Evolutionary conservation across 352 stramenopile species (phyloP), one percentile per base, ranked within the genome.

Genomic region (Pythium aristosporum): DNA sequence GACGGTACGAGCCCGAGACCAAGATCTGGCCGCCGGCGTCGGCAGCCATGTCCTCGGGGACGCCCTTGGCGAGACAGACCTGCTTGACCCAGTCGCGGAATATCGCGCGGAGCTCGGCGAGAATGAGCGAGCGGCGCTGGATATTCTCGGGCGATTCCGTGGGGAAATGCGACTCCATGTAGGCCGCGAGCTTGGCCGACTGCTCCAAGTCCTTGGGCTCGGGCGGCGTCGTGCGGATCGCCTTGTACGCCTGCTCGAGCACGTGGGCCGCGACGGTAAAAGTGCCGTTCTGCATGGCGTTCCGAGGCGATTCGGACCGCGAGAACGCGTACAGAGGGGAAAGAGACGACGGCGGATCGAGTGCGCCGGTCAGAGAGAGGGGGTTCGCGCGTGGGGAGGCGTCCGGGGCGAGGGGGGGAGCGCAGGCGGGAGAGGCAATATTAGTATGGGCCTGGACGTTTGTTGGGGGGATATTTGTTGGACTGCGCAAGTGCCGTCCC

Each of bases 1-100:
- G 80, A 25, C 97, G 86, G 76, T 99, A 99, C 25, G 89, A 97
- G 2, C 90, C 90, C 5, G 90, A 97, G 36, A 97, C 87, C 43
- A 95, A 73, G 43, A 98, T 91, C 69, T 95, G 87, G 2, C 90
- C 91, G 41, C 89, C 88, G 0, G 86, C 85, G 41, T 97, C 87
- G 6, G 78, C 77, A 11, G 87, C 87, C 55, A 96, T 89, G 56
- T 96, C 87, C 60, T 96, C 87, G 0, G 87, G 86, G 5, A 96
- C 81, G 50, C 87, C 87, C 53, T 92, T 94, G 42, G 82, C 57
- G 51, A 96, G 71, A 52, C 87, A 96, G 15, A 96, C 69, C 30
- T 88, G 71, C 72, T 94, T 92, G 61, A 96, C 87, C 87, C 87
- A 96, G 52, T 82, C 72, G 37, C 87, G 84, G 69, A 96, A 96